These are phyloP conservation scores for Nosema granulosis DNA, from an alignment of 371 early-diverging fungal species.

Conservation along the genomic window DNA sequence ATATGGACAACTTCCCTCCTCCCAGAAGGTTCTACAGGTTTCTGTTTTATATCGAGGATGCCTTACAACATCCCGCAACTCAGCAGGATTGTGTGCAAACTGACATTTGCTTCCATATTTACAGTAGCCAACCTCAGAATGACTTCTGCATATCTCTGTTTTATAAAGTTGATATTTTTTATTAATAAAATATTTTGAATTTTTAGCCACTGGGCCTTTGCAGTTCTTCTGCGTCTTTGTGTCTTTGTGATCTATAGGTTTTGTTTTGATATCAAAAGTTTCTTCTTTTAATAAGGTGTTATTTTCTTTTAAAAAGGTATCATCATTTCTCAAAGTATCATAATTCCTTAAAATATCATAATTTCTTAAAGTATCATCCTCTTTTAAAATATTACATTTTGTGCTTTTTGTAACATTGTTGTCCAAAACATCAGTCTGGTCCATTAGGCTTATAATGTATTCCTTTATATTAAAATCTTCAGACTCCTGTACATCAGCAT, in stretches of 20 bases:
- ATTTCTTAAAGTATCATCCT: neutral
- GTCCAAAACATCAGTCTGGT: neutral
- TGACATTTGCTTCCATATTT: constrained; percentile 84
- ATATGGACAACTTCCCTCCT: constrained; percentile 71
- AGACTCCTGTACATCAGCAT: neutral
- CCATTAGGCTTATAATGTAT: neutral
- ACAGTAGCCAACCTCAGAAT: constrained; percentile 79
- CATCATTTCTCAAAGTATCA: no score
- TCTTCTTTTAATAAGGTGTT: neutral
- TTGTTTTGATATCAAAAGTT: neutral
- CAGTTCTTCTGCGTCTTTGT: neutral
- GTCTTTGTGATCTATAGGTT: constrained; percentile 4
- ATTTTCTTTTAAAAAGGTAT: neutral
- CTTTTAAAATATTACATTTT: neutral
- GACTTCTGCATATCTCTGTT: constrained; percentile 86
- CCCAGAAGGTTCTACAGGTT: constrained; percentile 73
- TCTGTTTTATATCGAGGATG: constrained; percentile 87
- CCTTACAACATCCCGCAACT: constrained; percentile 75
- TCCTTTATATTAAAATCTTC: neutral
- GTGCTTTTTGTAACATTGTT: no score
- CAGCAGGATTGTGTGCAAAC: constrained; percentile 79
- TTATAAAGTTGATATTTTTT: constrained; percentile 78
- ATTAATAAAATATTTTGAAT: constrained; percentile 29
- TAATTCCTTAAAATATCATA: neutral
- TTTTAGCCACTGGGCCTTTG: neutral